Evolutionary conservation across 306 rosid species (phyloP).

Genomic region (Lathyrus sativus): DNA sequence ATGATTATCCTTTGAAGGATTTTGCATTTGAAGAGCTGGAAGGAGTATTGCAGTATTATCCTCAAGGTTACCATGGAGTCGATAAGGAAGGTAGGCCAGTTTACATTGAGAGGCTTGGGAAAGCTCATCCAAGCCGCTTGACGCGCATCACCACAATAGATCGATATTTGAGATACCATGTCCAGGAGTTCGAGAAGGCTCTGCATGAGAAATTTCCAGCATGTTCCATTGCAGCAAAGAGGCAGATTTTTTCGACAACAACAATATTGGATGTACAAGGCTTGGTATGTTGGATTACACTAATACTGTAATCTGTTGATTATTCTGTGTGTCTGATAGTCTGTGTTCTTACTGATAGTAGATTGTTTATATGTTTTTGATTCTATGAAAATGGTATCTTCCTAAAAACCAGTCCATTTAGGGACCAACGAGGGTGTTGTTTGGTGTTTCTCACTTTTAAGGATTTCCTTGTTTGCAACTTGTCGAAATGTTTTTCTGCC

Average conservation of each 20-base stretch:
- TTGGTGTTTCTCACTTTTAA: conserved; percentile 12
- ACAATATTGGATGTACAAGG: conserved; percentile 96
- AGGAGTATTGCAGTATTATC: conserved; percentile 91
- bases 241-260: conserved; percentile 78
- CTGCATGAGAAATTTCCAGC: conserved; percentile 91
- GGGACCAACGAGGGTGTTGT: neutral
- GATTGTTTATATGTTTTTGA: conserved; percentile 10
- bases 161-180: conserved; percentile 86
- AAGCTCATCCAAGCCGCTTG: conserved; percentile 90
- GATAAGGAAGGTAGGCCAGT: conserved; percentile 97
- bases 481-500: conserved; percentile 20
- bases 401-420: conserved; percentile 15
- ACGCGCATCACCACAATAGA: conserved; percentile 82
- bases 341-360: conserved; percentile 7
- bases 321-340: conserved; percentile 11
- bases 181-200: conserved; percentile 93
- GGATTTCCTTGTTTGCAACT: conserved; percentile 19
- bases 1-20: conserved; percentile 57
- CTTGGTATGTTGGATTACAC: conserved; percentile 65
- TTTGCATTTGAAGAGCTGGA: conserved; percentile 89
- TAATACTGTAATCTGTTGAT: conserved; percentile 11
- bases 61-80: conserved; percentile 97
- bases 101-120: conserved; percentile 93
- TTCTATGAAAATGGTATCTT: conserved; percentile 14
- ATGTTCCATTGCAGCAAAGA: conserved; percentile 90